Conservation (phyloP, 345 rosid genomes). For the Clausena lansium region DNA sequence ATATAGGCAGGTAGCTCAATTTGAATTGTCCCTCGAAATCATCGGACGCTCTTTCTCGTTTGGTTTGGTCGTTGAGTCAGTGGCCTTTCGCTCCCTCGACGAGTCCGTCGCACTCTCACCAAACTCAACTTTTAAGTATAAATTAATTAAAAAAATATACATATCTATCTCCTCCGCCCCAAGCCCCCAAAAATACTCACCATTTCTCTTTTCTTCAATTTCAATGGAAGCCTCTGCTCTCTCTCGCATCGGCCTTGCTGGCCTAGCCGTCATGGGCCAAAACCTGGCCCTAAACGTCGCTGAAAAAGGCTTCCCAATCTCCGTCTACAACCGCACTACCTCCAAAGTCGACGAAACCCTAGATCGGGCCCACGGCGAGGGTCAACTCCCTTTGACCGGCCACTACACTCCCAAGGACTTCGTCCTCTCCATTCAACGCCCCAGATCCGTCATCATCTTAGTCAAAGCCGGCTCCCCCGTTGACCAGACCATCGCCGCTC, state of each 20-base stretch:
- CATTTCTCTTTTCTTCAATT: neutral
- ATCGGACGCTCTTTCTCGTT: conserved; percentile 31
- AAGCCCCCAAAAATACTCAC: neutral
- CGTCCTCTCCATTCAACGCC: conserved; percentile 80
- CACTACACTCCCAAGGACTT: conserved; percentile 80
- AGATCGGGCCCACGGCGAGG: conserved; percentile 65
- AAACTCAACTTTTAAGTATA: neutral
- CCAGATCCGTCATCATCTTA: conserved; percentile 90
- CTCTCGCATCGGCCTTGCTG: conserved; percentile 87
- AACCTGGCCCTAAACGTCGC: conserved; percentile 91
- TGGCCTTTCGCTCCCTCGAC: conserved; percentile 66
- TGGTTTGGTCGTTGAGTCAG: conserved; percentile 20
- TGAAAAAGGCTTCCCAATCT: conserved; percentile 92
- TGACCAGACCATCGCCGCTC: conserved; percentile 82
- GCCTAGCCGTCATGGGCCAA: conserved; percentile 99
- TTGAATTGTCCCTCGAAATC: conserved; percentile 17
- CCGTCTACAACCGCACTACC: conserved; percentile 85
- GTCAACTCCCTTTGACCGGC: conserved; percentile 73
- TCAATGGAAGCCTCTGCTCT: conserved; percentile 65
- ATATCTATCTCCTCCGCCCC: neutral
- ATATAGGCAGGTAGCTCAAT: neutral
- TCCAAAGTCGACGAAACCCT: conserved; percentile 91
- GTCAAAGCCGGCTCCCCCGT: conserved; percentile 95
- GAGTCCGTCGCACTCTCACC: conserved; percentile 50
- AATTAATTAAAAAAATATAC: too few relatives aligned